phyloP scores from a whole-genome alignment of 2,329 filamentous ascomycete species.

The Fusarium ramigenum region DNA sequence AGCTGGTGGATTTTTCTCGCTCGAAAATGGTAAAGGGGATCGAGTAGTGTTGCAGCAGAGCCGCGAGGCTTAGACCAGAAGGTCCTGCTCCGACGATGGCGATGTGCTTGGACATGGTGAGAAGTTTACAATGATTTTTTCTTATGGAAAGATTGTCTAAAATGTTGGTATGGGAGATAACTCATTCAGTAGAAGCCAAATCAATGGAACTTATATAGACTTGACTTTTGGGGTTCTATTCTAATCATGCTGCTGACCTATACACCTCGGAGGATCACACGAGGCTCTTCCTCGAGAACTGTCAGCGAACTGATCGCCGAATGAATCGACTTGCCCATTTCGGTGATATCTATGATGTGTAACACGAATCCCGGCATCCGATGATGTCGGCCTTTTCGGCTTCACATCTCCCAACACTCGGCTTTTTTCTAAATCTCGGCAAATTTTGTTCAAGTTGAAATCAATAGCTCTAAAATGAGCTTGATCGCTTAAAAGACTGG shows the following conservation, averaged over 20 bases:
- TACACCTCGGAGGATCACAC: rapidly evolving
- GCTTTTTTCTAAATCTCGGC: background rate
- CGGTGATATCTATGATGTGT: background rate
- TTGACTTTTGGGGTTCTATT: background rate
- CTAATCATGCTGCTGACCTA: rapidly evolving
- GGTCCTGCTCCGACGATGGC: background rate
- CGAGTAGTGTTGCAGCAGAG: background rate
- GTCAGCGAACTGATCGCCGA: background rate
- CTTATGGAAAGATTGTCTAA: rapidly evolving
- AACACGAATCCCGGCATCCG: background rate
- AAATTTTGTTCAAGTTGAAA: background rate
- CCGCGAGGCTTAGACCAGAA: background rate
- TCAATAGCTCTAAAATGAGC: too few species aligned
- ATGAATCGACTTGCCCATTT: too few species aligned
- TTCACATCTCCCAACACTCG: background rate
- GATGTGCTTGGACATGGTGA: background rate
- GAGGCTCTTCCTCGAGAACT: rapidly evolving
- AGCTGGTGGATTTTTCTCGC: background rate
- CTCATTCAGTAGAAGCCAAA: rapidly evolving
- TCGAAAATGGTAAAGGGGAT: background rate
- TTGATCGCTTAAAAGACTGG: background rate
- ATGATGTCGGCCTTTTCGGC: background rate
- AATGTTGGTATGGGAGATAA: background rate
- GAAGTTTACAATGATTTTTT: rapidly evolving
- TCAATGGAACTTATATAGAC: background rate